Evolutionary conservation across 2,329 filamentous ascomycete species (phyloP).

Genomic region (Coniochaeta sp.): DNA sequence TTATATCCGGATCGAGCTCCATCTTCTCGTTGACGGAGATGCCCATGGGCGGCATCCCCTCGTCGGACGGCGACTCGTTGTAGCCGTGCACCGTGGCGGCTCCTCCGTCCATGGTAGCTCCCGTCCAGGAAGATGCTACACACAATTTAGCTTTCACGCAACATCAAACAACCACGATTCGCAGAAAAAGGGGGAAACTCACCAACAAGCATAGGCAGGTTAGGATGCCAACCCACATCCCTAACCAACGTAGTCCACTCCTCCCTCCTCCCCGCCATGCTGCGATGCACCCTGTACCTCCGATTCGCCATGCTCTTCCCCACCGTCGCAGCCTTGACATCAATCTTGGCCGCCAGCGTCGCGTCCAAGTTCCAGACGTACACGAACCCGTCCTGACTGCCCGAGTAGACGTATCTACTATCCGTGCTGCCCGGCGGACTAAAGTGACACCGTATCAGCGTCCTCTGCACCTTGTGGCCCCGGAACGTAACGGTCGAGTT

Average conservation of each 20-base stretch:
- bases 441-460: slow-evolving; percentile 92
- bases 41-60: slow-evolving; percentile 53
- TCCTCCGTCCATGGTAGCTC: slow-evolving; percentile 61
- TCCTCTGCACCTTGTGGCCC: slow-evolving; percentile 82
- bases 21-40: slow-evolving; percentile 55
- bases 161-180: background rate
- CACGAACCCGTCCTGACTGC: slow-evolving; percentile 82
- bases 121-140: slow-evolving; percentile 75
- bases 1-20: slow-evolving; percentile 13
- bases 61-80: slow-evolving; percentile 62
- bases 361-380: slow-evolving; percentile 93
- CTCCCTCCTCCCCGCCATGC: slow-evolving; percentile 30
- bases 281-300: slow-evolving; percentile 21
- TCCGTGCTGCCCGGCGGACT: slow-evolving; percentile 81
- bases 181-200: slow-evolving; percentile 20
- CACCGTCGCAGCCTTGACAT: slow-evolving; percentile 66
- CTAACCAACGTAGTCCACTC: slow-evolving; percentile 75
- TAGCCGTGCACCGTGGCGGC: slow-evolving; percentile 75
- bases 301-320: slow-evolving; percentile 21
- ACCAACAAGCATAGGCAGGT: slow-evolving; percentile 69
- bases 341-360: slow-evolving; percentile 68
- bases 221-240: slow-evolving; percentile 88
- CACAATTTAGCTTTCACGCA: slow-evolving; percentile 6
- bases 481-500: slow-evolving; percentile 91
- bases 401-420: slow-evolving; percentile 87